Evolutionary conservation across 495 filamentous ascomycete genomes (phyloP), one percentile per base, ranked within the genome.

Genomic region (Penicillium herquei): DNA sequence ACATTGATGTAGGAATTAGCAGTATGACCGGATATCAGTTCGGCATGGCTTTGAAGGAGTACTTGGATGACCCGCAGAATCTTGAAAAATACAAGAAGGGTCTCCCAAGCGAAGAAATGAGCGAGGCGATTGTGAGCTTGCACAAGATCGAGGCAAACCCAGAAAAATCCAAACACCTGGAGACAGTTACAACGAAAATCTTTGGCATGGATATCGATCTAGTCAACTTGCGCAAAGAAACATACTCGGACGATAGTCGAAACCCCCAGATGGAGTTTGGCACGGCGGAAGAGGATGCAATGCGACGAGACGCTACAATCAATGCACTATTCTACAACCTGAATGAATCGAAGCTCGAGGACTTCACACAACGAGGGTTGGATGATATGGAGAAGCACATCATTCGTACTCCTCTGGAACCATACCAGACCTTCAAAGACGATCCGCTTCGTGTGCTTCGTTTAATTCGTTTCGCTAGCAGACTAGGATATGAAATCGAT

Each of bases 291-390:
- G 91, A 98, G 68, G 94, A 98, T 69, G 92, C 95, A 6, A 55
- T 92, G 54, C 84, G 94, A 21, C 83, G 94, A 47, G 94, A 98
- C 76, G 91, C 95, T 10, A 96, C 92, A 3, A 82, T 98, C 54
- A 98, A 98, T 66, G 92, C 94, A 21, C 78, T 98, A 48, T 98
- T 98, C 73, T 98, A 96, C 68, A 98, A 98, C 58, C 76, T 98
- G 8, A 86, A 92, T 49, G 75, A 84, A 16, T 75, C 69, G 4
- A 59, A 76, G 49, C 81, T 98, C 10, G 94, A 98, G 68, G 94
- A 98, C 68, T 87, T 93, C 50, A 93, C 90, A 0, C 81, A 81
- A 12, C 73, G 68, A 39, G 94, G 94, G 0, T 68, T 96, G 14
- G 63, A 79, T 0, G 94, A 98, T 65, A 83, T 98, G 81, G 59